Base-by-base conservation (phyloP, 768 basidiomycete species). In the Lentinula aciculospora region DNA sequence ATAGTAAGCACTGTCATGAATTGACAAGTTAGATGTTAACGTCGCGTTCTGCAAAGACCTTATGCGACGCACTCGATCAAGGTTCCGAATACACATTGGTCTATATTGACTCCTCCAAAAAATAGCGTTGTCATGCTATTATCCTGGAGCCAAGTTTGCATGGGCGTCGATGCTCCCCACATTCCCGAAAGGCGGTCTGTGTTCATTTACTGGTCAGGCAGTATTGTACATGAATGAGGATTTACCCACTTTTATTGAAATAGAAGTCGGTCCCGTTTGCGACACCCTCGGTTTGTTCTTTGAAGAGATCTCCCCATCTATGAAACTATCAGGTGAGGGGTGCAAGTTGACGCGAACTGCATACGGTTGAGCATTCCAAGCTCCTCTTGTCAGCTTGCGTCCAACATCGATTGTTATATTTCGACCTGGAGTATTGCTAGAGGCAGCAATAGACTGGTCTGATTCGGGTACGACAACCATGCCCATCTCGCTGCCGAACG, bases 401-500 rank as follows among this genome's bases (percentile, higher is more conserved):
- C 71, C 71, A 15, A 65, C 69, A 13, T 64, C 64, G 34, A 71
- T 64, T 0, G 69, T 71, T 32, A 58, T 63, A 53, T 69, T 69
- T n/a, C 39, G 47, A 32, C 34, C 50, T 31, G 49, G 21, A 3
- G 58, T 58, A 13, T 49, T 40, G 13, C 44, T 39, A 21, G 40
- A 48, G 23, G 56, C 56, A 9, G 56, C 29, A 19, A 57, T 48
- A 8, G 56, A 47, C 21, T 42, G 56, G 36, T 57, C 27, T 8
- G 56, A 47, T 39, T 46, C 27, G 3, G 56, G 56, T 3, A 57
- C 56, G 29, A 51, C 32, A 25, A 71, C 65, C 1, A 62, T 66
- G 8, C 71, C 71, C 71, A 72, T 72, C 42, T 72, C 68, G 31
- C 68, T 67, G 3, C 71, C 71, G 45, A 72, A 69, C 3, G 68